Evolutionary conservation across 805 yeast genomes (phyloP), one percentile per base, ranked within the genome.

Genomic region (Saccharomycopsis babjevae): DNA sequence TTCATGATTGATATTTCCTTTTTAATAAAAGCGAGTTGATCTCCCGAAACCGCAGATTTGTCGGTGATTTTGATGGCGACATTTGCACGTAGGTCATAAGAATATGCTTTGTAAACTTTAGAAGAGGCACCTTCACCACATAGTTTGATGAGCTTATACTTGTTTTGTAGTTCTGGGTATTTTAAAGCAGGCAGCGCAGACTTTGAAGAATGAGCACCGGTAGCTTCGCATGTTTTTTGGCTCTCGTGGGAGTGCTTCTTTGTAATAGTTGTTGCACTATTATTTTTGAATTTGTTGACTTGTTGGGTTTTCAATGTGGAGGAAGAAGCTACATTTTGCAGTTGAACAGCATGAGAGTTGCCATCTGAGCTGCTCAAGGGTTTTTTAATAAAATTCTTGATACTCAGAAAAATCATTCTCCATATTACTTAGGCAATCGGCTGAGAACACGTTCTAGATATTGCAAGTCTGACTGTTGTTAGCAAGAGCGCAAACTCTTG

Each of bases 61-160:
- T 82, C 79, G 54, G 90, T 88, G 62, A 88, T 81, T 68, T 89
- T 89, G 67, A 89, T 81, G 13, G 97, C 97, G 16, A 89, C 85
- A 57, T 79, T 71, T 38, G 46, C 52, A 52, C 73, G 71, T 5
- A 76, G 69, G 11, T 66, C 66, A 2, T 73, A 65, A 66, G 85
- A 85, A 16, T 75, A 69, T 0, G 96, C 96, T 69, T 81, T 84
- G 74, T 84, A 89, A 4, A 93, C 98, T 13, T 82, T 79, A 2
- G 96, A 89, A 70, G 93, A 92, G 0, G 97, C 97, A 8, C 98
- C 98, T 69, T 87, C 92, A 0, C 94, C 93, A 18, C 87, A 74
- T 62, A 73, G 72, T 50, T 74, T 77, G 50, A 72, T 57, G 25
- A 76, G 64, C 40, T 67, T 68, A 62, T 76, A 76, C 2, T 65